Base-by-base conservation (phyloP, 2,329 filamentous ascomycete species). In the Scolecobasidium constrictum region DNA sequence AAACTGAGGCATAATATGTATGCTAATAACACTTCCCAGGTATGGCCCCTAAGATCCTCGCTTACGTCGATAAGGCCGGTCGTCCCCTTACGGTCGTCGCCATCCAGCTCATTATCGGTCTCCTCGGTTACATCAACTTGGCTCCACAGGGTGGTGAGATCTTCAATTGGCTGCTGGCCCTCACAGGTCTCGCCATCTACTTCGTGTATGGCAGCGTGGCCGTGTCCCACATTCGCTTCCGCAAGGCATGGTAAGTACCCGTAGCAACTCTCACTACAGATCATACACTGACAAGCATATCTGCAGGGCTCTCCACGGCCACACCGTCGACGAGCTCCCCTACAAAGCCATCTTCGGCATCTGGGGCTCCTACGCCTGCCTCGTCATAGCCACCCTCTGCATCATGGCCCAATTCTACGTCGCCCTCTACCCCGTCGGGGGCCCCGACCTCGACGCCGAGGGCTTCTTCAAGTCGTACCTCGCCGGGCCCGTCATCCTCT, bases 151-250 rank as follows among this genome's bases (percentile, higher is more conserved):
- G 76, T 49, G 72, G 83, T 52, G 63, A 70, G 21, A 78, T 85
- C 4, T 83, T 94, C 49, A 72, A 76, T 53, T 94, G 88, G 87
- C 76, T 94, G 60, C 70, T 84, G 34, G 75, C 83, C 46, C 71
- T 86, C 38, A 84, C 81, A 1, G 83, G 79, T 38, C 71, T 87
- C 18, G 82, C 79, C 7, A 80, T 75, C 36, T 74, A 86, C 56
- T 84, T 88, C 65, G 87, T 82, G 4, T 88, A 84, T 84, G 77
- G 72, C 43, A 83, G 83, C 50, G 90, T 94, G 59, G 94, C 86
- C 60, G 66, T 93, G n/a, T 77, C 82, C 18, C 88, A 95, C 62
- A 93, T 95, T 56, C 86, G 87, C 44, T 95, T 95, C 73, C 85
- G 88, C 49, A 65, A 66, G 47, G 60, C 58, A 17, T 63, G 60